A percentile compares a stretch with the other conserved stretches of the same genome.
phyloP scores from a whole-genome alignment of 805 yeast genomes.

The Starmerella asiatica region DNA sequence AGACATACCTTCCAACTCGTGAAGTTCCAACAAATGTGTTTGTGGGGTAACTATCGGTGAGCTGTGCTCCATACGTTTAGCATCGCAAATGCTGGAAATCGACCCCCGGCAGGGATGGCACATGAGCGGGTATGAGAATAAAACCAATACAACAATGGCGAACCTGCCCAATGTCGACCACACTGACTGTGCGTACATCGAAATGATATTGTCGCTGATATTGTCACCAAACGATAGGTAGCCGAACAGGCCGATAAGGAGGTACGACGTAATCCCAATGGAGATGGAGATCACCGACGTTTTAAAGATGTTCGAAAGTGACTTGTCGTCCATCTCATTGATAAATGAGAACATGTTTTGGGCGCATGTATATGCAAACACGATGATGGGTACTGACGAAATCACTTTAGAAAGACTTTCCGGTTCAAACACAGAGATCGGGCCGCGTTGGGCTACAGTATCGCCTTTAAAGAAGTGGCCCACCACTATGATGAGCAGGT shows the following conservation, averaged over 20 bases:
- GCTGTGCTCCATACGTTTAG: slow-evolving; percentile 6
- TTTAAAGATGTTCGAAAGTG: slow-evolving; percentile 34
- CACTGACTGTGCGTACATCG: slow-evolving; percentile 51
- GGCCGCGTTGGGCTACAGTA: slow-evolving; percentile 38
- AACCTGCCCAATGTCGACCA: slow-evolving; percentile 68
- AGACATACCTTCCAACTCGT: not conserved
- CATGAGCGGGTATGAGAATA: slow-evolving; percentile 78
- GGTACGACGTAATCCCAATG: slow-evolving; percentile 48
- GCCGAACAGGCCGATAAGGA: slow-evolving; percentile 66
- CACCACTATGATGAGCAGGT: slow-evolving; percentile 59
- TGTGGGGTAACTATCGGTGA: slow-evolving; percentile 4
- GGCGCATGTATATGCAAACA: slow-evolving; percentile 91
- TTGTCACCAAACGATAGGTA: slow-evolving; percentile 75
- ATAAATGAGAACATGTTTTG: slow-evolving; percentile 86
- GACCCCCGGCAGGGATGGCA: slow-evolving; percentile 84
- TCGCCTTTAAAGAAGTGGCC: slow-evolving; percentile 54
- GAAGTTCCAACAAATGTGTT: too few relatives aligned
- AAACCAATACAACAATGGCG: slow-evolving; percentile 67
- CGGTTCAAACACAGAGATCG: slow-evolving; percentile 38
- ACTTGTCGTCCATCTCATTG: slow-evolving; percentile 56
- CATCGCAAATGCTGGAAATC: slow-evolving; percentile 54
- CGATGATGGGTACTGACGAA: slow-evolving; percentile 75
- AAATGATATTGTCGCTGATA: slow-evolving; percentile 66
- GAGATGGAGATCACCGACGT: slow-evolving; percentile 44
- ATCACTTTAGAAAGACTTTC: slow-evolving; percentile 34